Conservation (phyloP, 2,329 filamentous ascomycete genomes). For the Fusarium tanahbumbuense region DNA sequence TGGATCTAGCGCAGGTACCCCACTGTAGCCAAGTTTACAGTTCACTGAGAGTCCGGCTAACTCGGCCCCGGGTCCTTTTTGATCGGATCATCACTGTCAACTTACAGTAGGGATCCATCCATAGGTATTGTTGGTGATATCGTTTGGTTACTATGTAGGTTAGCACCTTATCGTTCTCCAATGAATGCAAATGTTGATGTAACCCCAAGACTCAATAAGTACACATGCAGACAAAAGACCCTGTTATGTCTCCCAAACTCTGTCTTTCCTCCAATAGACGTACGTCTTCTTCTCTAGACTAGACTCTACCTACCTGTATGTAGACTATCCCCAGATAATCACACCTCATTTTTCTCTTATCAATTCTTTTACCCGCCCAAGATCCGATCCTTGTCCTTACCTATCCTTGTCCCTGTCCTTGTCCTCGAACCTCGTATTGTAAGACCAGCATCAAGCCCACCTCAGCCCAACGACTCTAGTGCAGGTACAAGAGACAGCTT, state of each 20-base stretch:
- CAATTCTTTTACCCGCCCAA: conserved; percentile 17
- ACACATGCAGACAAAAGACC: not conserved
- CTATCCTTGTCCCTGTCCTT: not conserved
- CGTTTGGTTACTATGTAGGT: not conserved
- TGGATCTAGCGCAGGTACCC: conserved; percentile 15
- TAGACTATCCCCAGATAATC: conserved; percentile 2
- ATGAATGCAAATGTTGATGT: not conserved
- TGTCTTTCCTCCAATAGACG: not conserved
- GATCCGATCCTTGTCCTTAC: conserved; percentile 11
- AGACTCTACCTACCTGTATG: not conserved
- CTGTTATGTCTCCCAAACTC: no score
- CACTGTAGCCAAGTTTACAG: conserved; percentile 4
- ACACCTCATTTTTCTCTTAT: conserved; percentile 11
- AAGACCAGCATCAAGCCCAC: conserved; percentile 6
- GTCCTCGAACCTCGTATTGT: conserved; percentile 23
- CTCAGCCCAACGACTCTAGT: conserved; percentile 31
- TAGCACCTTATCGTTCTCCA: not conserved
- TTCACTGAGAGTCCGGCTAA: conserved; percentile 11
- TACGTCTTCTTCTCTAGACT: not conserved
- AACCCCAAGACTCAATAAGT: not conserved
- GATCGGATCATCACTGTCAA: conserved; percentile 9
- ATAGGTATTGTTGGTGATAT: not conserved
- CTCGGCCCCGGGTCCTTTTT: conserved; percentile 11
- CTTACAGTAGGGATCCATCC: not conserved
- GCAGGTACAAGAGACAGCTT: conserved; percentile 26